Conservation (phyloP, 2,329 filamentous ascomycete species). For the Tolypocladium tropicale region DNA sequence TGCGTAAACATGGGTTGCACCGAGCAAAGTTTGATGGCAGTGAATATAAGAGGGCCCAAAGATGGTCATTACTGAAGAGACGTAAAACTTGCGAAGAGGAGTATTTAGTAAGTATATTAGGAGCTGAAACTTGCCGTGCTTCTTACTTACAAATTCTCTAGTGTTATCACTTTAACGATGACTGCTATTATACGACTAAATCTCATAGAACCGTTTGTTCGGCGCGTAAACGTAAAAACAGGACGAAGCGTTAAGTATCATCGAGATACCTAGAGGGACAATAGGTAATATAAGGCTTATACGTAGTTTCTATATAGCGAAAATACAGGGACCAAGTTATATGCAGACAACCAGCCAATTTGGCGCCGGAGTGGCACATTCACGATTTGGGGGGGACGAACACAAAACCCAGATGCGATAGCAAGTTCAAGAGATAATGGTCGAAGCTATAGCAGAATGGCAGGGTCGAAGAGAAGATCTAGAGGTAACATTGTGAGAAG, state of each 20-base stretch:
- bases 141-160: neutral
- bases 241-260: neutral
- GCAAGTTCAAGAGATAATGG: no score
- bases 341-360: no score
- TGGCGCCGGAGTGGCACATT: no score
- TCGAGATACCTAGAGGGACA: neutral
- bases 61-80: neutral
- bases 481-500: no score
- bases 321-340: no score
- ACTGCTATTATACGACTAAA: neutral
- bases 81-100: neutral
- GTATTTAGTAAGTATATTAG: neutral
- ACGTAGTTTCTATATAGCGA: neutral
- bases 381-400: no score
- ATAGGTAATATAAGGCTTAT: neutral
- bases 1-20: neutral
- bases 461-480: no score
- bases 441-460: no score
- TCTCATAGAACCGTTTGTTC: neutral
- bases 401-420: no score
- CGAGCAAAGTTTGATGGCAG: neutral
- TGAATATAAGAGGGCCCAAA: neutral
- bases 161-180: neutral
- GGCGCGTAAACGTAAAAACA: neutral
- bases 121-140: neutral